A percentile compares a stretch with the other conserved stretches of the same genome.
phyloP scores from a whole-genome alignment of 345 rosid genomes.

The Mercurialis annua region DNA sequence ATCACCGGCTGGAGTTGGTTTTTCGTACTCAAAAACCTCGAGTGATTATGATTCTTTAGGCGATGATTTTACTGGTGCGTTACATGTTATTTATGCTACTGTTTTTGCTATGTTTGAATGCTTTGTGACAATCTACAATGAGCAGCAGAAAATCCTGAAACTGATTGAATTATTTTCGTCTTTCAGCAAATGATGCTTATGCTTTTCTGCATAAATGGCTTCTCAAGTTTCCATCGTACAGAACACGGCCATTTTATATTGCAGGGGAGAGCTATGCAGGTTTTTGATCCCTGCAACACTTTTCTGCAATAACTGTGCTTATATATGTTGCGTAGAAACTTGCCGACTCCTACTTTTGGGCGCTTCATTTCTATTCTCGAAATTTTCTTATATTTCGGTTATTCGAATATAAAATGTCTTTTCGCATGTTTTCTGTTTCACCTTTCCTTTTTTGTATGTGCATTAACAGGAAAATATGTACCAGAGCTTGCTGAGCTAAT shows the following conservation, averaged over 20 bases:
- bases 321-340: too few relatives aligned
- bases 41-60: constrained; percentile 55
- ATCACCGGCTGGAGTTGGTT: constrained; percentile 94
- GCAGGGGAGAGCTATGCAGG: constrained; percentile 99
- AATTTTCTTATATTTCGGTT: too few relatives aligned
- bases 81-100: background rate
- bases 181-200: constrained; percentile 65
- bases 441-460: background rate
- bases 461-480: constrained; percentile 65
- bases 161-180: background rate
- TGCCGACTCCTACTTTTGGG: too few relatives aligned
- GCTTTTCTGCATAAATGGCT: constrained; percentile 72
- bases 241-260: constrained; percentile 51
- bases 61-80: constrained; percentile 71
- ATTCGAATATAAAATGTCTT: too few relatives aligned
- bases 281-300: constrained; percentile 13
- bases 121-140: constrained; percentile 5
- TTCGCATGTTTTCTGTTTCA: too few relatives aligned
- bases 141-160: constrained; percentile 12
- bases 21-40: constrained; percentile 80
- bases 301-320: constrained; percentile 4
- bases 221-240: constrained; percentile 67
- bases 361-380: too few relatives aligned
- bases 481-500: constrained; percentile 80
- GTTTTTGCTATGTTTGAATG: background rate